These are phyloP conservation scores for Aureobasidium mangrovei DNA, from an alignment of 2,329 filamentous ascomycete genomes.

Conservation along the genomic window DNA sequence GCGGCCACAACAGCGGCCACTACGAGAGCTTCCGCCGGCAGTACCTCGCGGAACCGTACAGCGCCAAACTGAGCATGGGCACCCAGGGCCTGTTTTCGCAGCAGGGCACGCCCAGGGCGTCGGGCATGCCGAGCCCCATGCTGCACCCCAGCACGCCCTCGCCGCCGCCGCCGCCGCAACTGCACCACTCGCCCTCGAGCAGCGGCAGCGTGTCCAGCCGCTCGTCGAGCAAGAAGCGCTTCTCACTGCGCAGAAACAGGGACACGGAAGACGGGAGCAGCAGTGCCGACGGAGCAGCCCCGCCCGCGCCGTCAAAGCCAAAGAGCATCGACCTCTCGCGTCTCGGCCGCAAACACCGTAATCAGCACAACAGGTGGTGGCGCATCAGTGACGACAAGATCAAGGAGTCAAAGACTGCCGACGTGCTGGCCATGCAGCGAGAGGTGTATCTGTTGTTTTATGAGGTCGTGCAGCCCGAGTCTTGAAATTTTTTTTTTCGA, in stretches of 20 bases:
- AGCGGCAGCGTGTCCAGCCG: constrained; percentile 7
- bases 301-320: not conserved
- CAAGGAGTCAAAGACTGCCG: constrained; percentile 84
- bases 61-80: constrained; percentile 72
- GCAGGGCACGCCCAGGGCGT: constrained; percentile 28
- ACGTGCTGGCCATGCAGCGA: constrained; percentile 86
- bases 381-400: constrained; percentile 95
- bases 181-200: constrained; percentile 4
- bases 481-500: not conserved
- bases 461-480: constrained; percentile 54
- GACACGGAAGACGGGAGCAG: not conserved
- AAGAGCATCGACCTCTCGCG: constrained; percentile 2
- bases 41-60: constrained; percentile 67
- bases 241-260: not conserved
- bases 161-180: not conserved
- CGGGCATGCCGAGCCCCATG: constrained; percentile 24
- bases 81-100: constrained; percentile 63
- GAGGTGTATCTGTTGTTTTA: constrained; percentile 97
- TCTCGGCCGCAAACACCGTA: constrained; percentile 32
- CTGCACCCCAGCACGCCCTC: not conserved
- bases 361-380: constrained; percentile 78
- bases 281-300: not conserved
- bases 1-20: constrained; percentile 90
- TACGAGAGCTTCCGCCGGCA: constrained; percentile 95
- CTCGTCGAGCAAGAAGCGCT: not conserved